These are phyloP conservation scores for Epichloe aotearoae DNA, from an alignment of 2,329 filamentous ascomycete genomes.

Conservation along the genomic window DNA sequence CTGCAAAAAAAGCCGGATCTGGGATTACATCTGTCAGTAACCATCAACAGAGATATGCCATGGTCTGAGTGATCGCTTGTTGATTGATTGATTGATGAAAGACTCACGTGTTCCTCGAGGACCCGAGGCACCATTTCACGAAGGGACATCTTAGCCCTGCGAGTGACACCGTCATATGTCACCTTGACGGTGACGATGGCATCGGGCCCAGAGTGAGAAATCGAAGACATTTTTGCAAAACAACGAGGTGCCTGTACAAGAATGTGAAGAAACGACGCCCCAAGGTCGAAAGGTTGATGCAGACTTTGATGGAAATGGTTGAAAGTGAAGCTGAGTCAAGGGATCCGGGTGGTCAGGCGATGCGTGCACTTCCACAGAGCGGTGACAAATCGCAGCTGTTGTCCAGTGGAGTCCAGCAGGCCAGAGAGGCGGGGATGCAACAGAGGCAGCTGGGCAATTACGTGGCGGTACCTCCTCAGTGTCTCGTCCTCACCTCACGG, in stretches of 20 bases:
- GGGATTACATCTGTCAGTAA: background rate
- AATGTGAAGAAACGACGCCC: background rate
- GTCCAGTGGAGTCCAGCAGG: background rate
- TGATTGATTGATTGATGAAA: slow-evolving; percentile 2
- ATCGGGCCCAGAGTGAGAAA: slow-evolving; percentile 13
- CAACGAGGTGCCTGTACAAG: background rate
- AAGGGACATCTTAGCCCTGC: slow-evolving; percentile 81
- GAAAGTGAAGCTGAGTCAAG: background rate
- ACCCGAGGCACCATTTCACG: slow-evolving; percentile 63
- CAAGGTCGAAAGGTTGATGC: background rate
- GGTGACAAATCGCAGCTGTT: slow-evolving; percentile 1
- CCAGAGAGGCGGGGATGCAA: background rate
- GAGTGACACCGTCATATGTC: slow-evolving; percentile 58
- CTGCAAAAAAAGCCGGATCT: slow-evolving; percentile 25
- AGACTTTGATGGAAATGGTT: background rate
- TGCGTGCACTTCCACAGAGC: background rate
- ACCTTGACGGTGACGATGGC: slow-evolving; percentile 68
- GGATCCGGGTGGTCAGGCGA: background rate
- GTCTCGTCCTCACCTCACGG: background rate
- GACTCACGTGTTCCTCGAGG: slow-evolving; percentile 73
- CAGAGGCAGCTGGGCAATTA: slow-evolving; percentile 1
- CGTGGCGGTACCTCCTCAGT: background rate
- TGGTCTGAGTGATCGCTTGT: background rate
- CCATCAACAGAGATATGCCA: background rate
- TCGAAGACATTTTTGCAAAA: slow-evolving; percentile 15